A percentile compares a stretch with the other conserved stretches of the same genome.
Evolutionary conservation across 2,329 filamentous ascomycete genomes (phyloP).

Genomic region (Gnomoniopsis smithogilvyi): DNA sequence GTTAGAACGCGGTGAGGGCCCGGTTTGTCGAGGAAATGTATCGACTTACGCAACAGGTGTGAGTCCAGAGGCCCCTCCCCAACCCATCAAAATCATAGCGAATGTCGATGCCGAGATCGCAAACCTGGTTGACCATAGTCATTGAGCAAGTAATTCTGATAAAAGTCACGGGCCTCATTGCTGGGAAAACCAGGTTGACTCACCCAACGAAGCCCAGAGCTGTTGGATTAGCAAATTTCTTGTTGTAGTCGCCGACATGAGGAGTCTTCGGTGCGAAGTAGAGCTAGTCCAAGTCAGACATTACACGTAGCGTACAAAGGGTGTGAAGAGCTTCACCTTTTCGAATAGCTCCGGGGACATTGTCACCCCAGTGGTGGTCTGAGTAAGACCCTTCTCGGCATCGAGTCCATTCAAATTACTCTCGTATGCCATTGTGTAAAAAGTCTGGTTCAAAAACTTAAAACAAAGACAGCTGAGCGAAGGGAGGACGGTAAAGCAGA

Average conservation of each 20-base stretch:
- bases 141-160: no score
- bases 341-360: conserved; percentile 37
- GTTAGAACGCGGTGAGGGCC: background rate
- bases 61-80: conserved; percentile 31
- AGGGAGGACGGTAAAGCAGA: no score
- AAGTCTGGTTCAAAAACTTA: background rate
- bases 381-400: conserved; percentile 32
- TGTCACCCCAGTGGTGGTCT: conserved; percentile 31
- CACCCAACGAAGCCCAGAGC: conserved; percentile 35
- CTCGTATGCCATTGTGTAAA: background rate
- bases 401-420: conserved; percentile 18
- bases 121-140: conserved; percentile 29
- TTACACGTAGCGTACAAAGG: background rate
- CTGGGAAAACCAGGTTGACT: conserved; percentile 10
- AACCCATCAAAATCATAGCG: conserved; percentile 34
- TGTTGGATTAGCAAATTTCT: conserved; percentile 35
- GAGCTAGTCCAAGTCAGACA: conserved; percentile 22
- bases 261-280: conserved; percentile 36
- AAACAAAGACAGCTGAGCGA: no score
- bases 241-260: conserved; percentile 31
- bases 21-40: background rate
- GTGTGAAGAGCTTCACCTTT: conserved; percentile 22
- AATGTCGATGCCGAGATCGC: conserved; percentile 36
- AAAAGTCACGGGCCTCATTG: background rate
- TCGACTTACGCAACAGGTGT: conserved; percentile 30